Evolutionary conservation across 805 yeast genomes (phyloP).

Genomic region (Yamadazyma scolyti): DNA sequence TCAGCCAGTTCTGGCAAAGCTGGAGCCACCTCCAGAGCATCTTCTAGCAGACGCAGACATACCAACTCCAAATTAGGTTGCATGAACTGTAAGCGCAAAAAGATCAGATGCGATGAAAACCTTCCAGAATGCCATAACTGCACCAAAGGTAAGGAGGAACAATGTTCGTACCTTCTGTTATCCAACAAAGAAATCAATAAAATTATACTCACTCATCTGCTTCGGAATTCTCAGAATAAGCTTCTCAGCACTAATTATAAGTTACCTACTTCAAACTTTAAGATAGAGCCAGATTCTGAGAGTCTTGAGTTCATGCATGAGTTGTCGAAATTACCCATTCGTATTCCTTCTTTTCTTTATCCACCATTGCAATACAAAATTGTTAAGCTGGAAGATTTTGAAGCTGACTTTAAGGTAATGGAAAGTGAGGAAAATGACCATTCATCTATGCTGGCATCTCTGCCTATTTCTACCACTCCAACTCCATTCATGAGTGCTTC

Average conservation of each 20-base stretch:
- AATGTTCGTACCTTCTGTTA: constrained; percentile 23
- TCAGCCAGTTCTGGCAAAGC: too few relatives aligned
- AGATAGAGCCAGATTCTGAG: not conserved
- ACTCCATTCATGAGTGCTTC: not conserved
- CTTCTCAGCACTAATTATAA: constrained; percentile 20
- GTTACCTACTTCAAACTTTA: constrained; percentile 20
- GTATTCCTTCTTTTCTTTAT: constrained; percentile 17
- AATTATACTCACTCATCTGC: constrained; percentile 23
- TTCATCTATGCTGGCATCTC: not conserved
- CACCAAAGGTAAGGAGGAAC: constrained; percentile 19
- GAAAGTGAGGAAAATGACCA: constrained; percentile 1
- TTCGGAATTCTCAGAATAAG: constrained; percentile 24
- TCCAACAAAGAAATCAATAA: constrained; percentile 15
- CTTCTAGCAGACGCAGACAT: constrained; percentile 23
- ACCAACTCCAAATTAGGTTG: constrained; percentile 30
- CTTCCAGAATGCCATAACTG: constrained; percentile 26
- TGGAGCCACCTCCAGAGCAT: too few relatives aligned
- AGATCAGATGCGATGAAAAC: constrained; percentile 28
- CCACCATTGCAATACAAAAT: constrained; percentile 20
- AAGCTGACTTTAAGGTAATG: constrained; percentile 15
- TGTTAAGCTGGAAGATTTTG: constrained; percentile 15
- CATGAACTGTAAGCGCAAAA: constrained; percentile 26
- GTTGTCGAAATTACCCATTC: constrained; percentile 16
- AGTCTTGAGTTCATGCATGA: constrained; percentile 22
- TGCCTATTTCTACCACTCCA: not conserved